Evolutionary conservation across 164 flowering plant species (phyloP).

Genomic region (Aristolochia contorta): DNA sequence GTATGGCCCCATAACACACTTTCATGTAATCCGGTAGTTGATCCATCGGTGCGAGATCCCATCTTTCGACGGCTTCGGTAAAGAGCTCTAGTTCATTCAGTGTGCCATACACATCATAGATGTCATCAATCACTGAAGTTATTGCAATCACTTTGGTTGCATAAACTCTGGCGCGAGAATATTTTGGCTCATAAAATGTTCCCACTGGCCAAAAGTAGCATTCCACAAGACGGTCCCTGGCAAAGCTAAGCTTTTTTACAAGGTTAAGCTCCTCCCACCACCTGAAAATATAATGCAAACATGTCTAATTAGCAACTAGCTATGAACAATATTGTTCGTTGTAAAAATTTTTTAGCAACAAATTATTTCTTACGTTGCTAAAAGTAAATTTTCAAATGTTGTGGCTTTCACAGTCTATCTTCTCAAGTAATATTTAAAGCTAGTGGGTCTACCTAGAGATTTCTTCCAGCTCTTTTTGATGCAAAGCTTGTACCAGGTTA

Average conservation of each 20-base stretch:
- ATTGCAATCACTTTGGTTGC: background rate
- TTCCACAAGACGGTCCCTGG: conserved; percentile 3
- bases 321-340: no score
- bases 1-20: no score
- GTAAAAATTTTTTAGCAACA: no score
- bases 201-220: conserved; percentile 3
- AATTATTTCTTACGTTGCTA: no score
- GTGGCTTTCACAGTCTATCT: background rate
- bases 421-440: background rate
- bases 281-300: background rate
- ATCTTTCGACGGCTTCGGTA: background rate
- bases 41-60: no score
- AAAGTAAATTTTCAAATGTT: background rate
- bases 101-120: conserved; percentile 4
- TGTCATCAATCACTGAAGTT: conserved; percentile 4
- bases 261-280: conserved; percentile 5
- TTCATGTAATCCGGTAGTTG: no score
- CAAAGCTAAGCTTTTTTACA: background rate
- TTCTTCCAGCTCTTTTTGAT: conserved; percentile 26
- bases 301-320: background rate
- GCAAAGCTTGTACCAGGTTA: conserved; percentile 32
- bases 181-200: background rate
- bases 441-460: conserved; percentile 19
- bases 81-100: conserved; percentile 2
- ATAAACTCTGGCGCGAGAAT: background rate